Evolutionary conservation across 306 rosid species (phyloP), one percentile per base, ranked within the genome.

Genomic region (Cucumis melo): DNA sequence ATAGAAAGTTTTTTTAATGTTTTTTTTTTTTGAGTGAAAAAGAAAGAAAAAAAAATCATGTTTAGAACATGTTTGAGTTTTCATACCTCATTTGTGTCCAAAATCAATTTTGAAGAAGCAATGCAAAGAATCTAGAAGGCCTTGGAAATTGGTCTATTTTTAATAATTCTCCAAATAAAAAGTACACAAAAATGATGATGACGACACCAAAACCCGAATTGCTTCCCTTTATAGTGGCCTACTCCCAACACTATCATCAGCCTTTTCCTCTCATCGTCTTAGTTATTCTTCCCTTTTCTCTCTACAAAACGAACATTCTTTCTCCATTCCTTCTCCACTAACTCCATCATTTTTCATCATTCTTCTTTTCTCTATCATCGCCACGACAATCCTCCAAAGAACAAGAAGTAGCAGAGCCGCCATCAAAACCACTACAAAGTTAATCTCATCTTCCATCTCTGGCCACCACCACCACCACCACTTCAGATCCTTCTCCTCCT

Each of bases 201-300:
- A 67, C 61, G 77, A 80, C 80, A n/a, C 89, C 84, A 88, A 87
- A 87, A 75, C 90, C 86, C 87, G 86, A 94, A 86, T 81, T 53
- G 75, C 48, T 84, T 12, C 83, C 87, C 96, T 93, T 89, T 93
- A 89, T 87, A 88, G 85, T 83, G 54, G 74, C 48, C 74, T n/a
- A 38, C 74, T 67, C 74, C 74, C 74, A 67, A 67, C 74, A 67
- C 74, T 55, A 89, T 89, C 75, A 91, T 93, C 92, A 87, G 32
- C 50, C 29, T 67, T 67, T 41, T 67, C 32, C 54, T 21, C 71
- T 27, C 29, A 27, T 27, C 29, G 1, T 27, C 29, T 27, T 27
- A 27, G 29, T 67, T 12, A 21, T 32, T 27, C 7, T 14, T 10
- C 48, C 54, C 15, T 41, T 20, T 58, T 7, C 65, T 7, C 27